Percentiles rank a stretch among this genome's conserved stretches.
These are phyloP conservation scores for Cardiospermum halicacabum DNA, from an alignment of 345 rosid species.

Conservation along the genomic window DNA sequence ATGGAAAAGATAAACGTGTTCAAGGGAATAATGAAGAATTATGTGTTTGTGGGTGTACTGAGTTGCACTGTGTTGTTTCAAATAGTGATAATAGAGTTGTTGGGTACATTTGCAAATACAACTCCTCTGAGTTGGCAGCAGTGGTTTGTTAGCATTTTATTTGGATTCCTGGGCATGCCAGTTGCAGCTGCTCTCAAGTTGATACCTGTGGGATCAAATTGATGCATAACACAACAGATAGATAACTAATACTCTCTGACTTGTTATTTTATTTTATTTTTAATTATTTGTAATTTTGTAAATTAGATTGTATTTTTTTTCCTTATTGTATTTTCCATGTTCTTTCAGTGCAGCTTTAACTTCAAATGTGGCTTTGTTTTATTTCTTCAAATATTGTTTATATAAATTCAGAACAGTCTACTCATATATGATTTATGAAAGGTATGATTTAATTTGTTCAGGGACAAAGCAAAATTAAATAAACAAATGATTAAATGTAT, in stretches of 20 bases:
- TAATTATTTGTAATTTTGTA: too few species aligned
- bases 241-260: neutral
- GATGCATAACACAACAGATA: constrained; percentile 13
- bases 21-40: constrained; percentile 58
- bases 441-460: too few species aligned
- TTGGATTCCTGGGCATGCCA: constrained; percentile 97
- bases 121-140: constrained; percentile 60
- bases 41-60: constrained; percentile 56
- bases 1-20: constrained; percentile 73
- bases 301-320: neutral
- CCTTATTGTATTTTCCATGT: neutral
- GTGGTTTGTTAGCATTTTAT: constrained; percentile 65
- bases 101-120: constrained; percentile 73
- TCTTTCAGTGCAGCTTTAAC: too few species aligned
- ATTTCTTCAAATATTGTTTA: too few species aligned
- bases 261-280: neutral
- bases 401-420: too few species aligned
- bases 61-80: constrained; percentile 59
- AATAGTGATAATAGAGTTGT: constrained; percentile 55
- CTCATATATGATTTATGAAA: too few species aligned
- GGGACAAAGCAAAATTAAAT: too few species aligned
- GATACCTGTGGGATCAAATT: constrained; percentile 56
- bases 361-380: too few species aligned
- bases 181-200: constrained; percentile 75
- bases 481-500: too few species aligned